Conservation (phyloP, 2,329 filamentous ascomycete species). For the Dactylellina cionopaga region DNA sequence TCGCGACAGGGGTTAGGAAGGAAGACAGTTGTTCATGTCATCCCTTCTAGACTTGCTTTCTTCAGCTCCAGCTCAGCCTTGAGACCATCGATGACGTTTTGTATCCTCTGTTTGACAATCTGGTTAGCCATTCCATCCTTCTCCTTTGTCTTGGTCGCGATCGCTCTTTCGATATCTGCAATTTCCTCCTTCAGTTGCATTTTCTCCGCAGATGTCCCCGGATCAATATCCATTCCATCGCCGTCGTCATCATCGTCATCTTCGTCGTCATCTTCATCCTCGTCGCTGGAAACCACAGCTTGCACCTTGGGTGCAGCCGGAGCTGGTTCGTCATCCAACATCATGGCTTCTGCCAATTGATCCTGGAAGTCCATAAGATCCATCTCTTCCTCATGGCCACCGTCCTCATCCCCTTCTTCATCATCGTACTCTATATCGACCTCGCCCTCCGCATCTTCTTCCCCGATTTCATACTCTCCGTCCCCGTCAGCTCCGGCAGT, state of each 20-base stretch:
- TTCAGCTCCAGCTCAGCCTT: constrained; percentile 68
- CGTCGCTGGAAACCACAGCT: constrained; percentile 58
- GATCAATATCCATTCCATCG: constrained; percentile 65
- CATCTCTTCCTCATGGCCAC: constrained; percentile 53
- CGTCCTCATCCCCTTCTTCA: constrained; percentile 60
- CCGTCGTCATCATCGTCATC: constrained; percentile 59
- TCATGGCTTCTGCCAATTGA: constrained; percentile 57
- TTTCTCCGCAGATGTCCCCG: constrained; percentile 64
- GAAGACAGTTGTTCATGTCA: background rate
- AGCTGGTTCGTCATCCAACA: constrained; percentile 56
- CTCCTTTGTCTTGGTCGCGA: constrained; percentile 62
- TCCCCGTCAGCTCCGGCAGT: constrained; percentile 57
- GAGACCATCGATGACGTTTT: constrained; percentile 65
- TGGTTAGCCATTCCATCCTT: constrained; percentile 63
- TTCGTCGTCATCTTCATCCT: constrained; percentile 63
- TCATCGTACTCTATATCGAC: constrained; percentile 59
- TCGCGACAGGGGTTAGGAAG: background rate
- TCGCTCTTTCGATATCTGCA: constrained; percentile 66
- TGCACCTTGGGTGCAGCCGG: constrained; percentile 54
- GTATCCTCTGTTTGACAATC: constrained; percentile 65
- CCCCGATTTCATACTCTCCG: constrained; percentile 60
- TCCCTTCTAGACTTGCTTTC: constrained; percentile 61
- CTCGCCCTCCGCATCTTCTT: constrained; percentile 59
- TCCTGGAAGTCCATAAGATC: constrained; percentile 57
- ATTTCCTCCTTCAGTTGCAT: constrained; percentile 66